Evolutionary conservation across 108 stramenopile genomes (phyloP).

Genomic region (Nitzschia sp.): DNA sequence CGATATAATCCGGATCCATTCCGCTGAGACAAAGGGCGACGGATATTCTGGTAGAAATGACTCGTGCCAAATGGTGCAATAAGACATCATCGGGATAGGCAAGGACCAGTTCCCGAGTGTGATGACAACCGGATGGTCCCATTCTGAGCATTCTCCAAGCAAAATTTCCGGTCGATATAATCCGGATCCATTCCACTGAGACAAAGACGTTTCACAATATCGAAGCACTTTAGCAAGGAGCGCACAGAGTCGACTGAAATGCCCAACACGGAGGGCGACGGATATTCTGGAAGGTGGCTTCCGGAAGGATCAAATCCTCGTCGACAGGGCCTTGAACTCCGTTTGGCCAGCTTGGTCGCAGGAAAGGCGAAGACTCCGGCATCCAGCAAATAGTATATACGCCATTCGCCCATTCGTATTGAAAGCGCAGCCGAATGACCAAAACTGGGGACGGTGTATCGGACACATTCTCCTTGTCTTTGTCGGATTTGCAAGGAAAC

Average conservation of each 20-base stretch:
- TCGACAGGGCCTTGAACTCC: neutral
- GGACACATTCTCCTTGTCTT: slow-evolving; percentile 22
- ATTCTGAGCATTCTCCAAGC: too few species aligned
- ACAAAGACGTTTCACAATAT: slow-evolving; percentile 46
- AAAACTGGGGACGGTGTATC: slow-evolving; percentile 18
- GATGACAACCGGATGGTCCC: too few species aligned
- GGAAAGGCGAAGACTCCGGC: slow-evolving; percentile 25
- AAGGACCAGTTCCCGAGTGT: too few species aligned
- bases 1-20: slow-evolving; percentile 29
- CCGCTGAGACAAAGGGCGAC: too few species aligned
- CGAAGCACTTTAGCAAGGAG: slow-evolving; percentile 35
- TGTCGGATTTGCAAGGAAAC: slow-evolving; percentile 12
- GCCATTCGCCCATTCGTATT: slow-evolving; percentile 11
- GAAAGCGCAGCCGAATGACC: slow-evolving; percentile 26
- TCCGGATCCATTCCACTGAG: too few species aligned
- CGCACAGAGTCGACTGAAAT: neutral
- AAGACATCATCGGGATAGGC: too few species aligned
- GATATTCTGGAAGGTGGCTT: neutral
- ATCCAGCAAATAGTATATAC: slow-evolving; percentile 38
- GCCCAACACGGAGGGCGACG: neutral
- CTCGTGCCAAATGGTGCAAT: too few species aligned
- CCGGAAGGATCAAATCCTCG: neutral
- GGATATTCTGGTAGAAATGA: too few species aligned
- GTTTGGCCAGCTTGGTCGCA: slow-evolving; percentile 23
- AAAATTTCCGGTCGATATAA: too few species aligned